Base-by-base conservation (phyloP, 2,329 filamentous ascomycete species). In the Emmonsiellopsis sp. region DNA sequence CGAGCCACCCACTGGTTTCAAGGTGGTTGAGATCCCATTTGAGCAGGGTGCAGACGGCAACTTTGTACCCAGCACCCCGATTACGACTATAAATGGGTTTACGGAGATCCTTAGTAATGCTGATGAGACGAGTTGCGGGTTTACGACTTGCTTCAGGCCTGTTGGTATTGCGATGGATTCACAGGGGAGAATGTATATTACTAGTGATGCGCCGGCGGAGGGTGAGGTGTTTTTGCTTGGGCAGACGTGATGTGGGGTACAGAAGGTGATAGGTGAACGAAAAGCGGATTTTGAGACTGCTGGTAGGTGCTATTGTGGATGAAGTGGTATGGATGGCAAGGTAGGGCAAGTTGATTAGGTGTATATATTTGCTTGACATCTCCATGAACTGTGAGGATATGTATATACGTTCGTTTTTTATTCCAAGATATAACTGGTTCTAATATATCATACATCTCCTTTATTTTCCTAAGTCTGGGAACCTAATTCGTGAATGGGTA, bases 1-100 rank as follows among this genome's bases (percentile, higher is more conserved):
- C 11, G 65, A 71, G 32, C 59, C 67, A 0, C 76, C 77, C 30
- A 69, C 73, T 2, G 77, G 77, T 31, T 80, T 79, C 65, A 77
- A 78, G 56, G 61, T 80, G 52, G 73, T 70, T 26, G 65, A 74
- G 5, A 66, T 80, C 7, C 63, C 65, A 6, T 79, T 79, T 57
- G 58, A 59, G 34, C 60, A 68, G 30, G 68, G 73, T 44, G 77
- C 76, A 32, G 69, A 73, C 40, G 53, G 53, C 11, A 42, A 48
- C 37, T 41, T 43, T 44, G 45, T 30, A 26, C 77, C 78, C 2
- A 66, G 66, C 1, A 73, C 71, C 9, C 58, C 65, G 7, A 60
- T 69, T 15, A 70, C 71, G 49, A 66, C 62, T 45, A 60, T 59
- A 44, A 64, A 61, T 15, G 61, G 65, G 5, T 61, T 59, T 11